Conservation (phyloP, 2,329 filamentous ascomycete genomes). For the Verruconis gallopava region DNA sequence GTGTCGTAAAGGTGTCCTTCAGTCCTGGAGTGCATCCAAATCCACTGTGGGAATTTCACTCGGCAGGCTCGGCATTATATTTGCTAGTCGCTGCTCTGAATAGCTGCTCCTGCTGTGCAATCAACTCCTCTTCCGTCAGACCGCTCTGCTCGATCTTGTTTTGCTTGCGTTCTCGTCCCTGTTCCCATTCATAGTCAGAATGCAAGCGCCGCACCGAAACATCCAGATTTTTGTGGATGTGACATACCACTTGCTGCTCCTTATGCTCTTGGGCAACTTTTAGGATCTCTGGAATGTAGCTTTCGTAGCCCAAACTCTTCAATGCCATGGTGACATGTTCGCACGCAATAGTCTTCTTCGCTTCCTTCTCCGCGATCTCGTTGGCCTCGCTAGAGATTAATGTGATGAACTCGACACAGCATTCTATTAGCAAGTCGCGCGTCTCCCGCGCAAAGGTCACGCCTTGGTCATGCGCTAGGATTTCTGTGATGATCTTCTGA, state of each 20-base stretch:
- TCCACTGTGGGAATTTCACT: too few relatives aligned
- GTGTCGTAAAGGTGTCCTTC: too few relatives aligned
- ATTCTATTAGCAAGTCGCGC: constrained; percentile 89
- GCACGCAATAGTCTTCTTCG: constrained; percentile 97
- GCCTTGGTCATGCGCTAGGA: constrained; percentile 63
- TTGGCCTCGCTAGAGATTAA: constrained; percentile 97
- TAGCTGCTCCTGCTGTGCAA: constrained; percentile 78
- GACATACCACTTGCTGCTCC: constrained; percentile 71
- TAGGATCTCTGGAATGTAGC: constrained; percentile 79
- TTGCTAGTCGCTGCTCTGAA: constrained; percentile 71
- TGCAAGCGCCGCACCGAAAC: neutral
- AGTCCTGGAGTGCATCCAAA: too few relatives aligned
- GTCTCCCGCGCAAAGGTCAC: constrained; percentile 91
- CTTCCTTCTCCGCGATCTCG: constrained; percentile 96
- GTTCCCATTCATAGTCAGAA: constrained; percentile 8
- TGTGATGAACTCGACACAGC: constrained; percentile 98
- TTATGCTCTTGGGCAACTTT: constrained; percentile 86
- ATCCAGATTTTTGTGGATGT: neutral
- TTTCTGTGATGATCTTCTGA: constrained; percentile 83
- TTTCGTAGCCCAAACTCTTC: constrained; percentile 79
- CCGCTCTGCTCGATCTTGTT: constrained; percentile 95
- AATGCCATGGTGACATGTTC: constrained; percentile 95
- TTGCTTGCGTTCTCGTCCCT: constrained; percentile 93
- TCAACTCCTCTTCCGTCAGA: constrained; percentile 78
- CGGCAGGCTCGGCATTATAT: constrained; percentile 42